Base-by-base conservation (phyloP, 2,329 filamentous ascomycete genomes). In the Curvularia hawaiiensis region DNA sequence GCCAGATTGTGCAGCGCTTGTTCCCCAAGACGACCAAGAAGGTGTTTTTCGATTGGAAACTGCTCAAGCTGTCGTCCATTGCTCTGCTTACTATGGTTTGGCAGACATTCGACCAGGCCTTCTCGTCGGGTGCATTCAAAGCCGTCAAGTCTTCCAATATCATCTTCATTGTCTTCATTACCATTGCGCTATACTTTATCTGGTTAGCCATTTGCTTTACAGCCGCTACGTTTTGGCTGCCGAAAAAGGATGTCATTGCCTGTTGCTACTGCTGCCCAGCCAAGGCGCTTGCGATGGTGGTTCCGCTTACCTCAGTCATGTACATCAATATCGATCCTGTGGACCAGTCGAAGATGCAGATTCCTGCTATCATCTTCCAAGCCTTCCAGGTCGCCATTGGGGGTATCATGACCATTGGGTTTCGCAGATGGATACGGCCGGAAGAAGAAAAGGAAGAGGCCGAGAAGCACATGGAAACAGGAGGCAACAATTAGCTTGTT, bases 201-300 rank as follows among this genome's bases (percentile, higher is more conserved):
- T 90, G 89, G 77, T 84, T 88, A 1, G 75, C 80, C 1, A 80
- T 90, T 11, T 90, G 87, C 59, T 85, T 85, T 62, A 79, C 78
- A 38, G 79, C 85, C 1, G 82, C 81, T 1, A 72, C 83, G 3
- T 74, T 80, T 35, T 85, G 82, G 66, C 80, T 90, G 70, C 76
- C 82, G 0, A 83, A 82, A 38, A 82, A 84, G 56, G 85, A 90
- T 65, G 84, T 88, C 0, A 84, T 91, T 49, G 88, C 89, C 0
- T 84, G 90, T 14, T 90, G 88, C 64, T 91, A 91, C 73, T 90
- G 88, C 66, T 87, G 86, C 26, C 88, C 89, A 0, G 88, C 88
- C 14, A 92, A 92, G 75, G 90, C 88, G 3, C 88, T 88, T 1
- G 87, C 85, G 3, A 79, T 91, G 56, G 88, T 88, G 0, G 88